Conservation (phyloP, 2,329 filamentous ascomycete species). For the Colletotrichum liriopes region DNA sequence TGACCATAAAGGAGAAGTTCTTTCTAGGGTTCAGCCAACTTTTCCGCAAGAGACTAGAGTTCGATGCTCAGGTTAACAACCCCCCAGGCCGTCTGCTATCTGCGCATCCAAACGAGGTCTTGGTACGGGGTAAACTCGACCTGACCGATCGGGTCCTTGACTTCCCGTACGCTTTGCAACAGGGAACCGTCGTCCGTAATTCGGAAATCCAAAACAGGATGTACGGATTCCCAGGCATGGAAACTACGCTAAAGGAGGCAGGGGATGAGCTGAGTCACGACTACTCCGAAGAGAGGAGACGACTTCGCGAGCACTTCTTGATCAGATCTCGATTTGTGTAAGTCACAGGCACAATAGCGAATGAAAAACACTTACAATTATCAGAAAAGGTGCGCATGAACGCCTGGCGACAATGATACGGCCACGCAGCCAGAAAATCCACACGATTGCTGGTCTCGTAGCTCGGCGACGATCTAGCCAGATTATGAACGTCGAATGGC, state of each 20-base stretch:
- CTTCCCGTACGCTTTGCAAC: constrained; percentile 6
- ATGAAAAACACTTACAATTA: background rate
- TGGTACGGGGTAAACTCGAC: constrained; percentile 14
- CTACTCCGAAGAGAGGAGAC: background rate
- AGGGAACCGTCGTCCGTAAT: background rate
- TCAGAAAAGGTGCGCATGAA: background rate
- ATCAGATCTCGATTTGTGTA: constrained; percentile 5
- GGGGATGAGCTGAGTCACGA: background rate
- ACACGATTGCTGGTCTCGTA: constrained; percentile 25
- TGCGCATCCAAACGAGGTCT: background rate
- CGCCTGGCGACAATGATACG: constrained; percentile 14
- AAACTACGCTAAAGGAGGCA: background rate
- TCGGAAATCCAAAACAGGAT: background rate
- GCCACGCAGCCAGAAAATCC: background rate
- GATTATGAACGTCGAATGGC: constrained; percentile 40
- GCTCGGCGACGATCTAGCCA: constrained; percentile 20
- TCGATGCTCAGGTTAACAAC: background rate
- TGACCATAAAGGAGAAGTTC: constrained; percentile 28
- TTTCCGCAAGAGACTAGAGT: background rate
- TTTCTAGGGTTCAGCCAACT: background rate
- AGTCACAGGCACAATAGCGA: background rate
- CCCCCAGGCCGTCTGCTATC: background rate
- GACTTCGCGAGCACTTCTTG: background rate
- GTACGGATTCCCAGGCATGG: background rate
- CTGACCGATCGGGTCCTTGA: constrained; percentile 9